Evolutionary conservation across 78 protist genomes (phyloP).

Genomic region (Dictyostelium capitatum): DNA sequence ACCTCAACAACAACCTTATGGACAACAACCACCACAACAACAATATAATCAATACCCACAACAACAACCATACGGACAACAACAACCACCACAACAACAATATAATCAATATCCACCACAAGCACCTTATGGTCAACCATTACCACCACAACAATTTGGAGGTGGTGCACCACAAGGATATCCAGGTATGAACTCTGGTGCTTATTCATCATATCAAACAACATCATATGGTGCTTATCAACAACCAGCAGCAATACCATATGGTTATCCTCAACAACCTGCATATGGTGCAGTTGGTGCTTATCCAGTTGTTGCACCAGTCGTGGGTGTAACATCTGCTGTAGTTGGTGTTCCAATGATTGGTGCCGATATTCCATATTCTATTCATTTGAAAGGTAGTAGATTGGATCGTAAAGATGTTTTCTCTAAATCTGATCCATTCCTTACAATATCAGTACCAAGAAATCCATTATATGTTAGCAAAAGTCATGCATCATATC

Average conservation of each 20-base stretch:
- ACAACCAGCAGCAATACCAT: neutral
- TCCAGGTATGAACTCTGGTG: conserved; percentile 50
- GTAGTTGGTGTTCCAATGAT: conserved; percentile 10
- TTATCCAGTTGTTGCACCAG: neutral
- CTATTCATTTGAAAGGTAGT: conserved; percentile 50
- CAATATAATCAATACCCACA: neutral
- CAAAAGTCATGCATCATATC: neutral
- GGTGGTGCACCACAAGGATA: conserved; percentile 34
- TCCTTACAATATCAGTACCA: conserved; percentile 68
- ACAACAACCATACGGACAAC: conserved; percentile 32
- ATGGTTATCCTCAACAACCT: conserved; percentile 13
- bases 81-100: conserved; percentile 47
- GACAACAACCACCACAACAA: conserved; percentile 11
- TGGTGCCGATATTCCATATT: conserved; percentile 33
- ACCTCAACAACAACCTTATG: neutral
- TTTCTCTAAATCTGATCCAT: conserved; percentile 74
- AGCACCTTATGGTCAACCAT: neutral
- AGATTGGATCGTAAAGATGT: conserved; percentile 64
- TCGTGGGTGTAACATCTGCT: neutral
- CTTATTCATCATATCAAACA: conserved; percentile 15
- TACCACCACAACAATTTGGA: conserved; percentile 21
- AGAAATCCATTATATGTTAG: conserved; percentile 39
- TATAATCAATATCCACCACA: conserved; percentile 9
- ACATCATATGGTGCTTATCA: conserved; percentile 15
- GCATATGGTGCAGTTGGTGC: neutral